Percentiles rank a stretch among this genome's conserved stretches.
Evolutionary conservation across 441 rosid species (phyloP).

Genomic region (Euphorbia corollata): DNA sequence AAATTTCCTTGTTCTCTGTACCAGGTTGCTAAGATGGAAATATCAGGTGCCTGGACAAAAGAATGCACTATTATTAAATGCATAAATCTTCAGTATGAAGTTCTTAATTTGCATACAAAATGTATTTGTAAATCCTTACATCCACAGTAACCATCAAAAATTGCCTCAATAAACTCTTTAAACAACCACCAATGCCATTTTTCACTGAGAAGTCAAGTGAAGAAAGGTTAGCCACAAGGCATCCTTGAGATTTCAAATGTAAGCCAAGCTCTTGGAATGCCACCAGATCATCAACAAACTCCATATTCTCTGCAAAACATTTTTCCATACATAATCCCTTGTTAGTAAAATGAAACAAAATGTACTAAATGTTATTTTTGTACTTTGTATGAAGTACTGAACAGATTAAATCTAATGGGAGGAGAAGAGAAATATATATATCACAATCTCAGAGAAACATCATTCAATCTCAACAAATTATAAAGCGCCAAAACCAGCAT

Average conservation of each 20-base stretch:
- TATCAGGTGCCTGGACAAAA: constrained; percentile 60
- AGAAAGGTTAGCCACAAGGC: constrained; percentile 84
- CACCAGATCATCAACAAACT: constrained; percentile 79
- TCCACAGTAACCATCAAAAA: constrained; percentile 55
- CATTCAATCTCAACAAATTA: neutral
- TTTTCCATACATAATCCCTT: constrained; percentile 7
- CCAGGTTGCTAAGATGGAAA: constrained; percentile 80
- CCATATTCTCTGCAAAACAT: constrained; percentile 71
- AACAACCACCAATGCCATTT: constrained; percentile 71
- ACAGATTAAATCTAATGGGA: neutral
- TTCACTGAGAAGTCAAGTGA: constrained; percentile 62
- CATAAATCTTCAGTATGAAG: constrained; percentile 16
- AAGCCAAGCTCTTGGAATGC: constrained; percentile 69
- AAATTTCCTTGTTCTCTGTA: constrained; percentile 47
- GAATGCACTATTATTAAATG: constrained; percentile 11
- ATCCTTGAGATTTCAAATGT: constrained; percentile 67
- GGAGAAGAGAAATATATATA: neutral
- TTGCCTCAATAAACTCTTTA: constrained; percentile 72
- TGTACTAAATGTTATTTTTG: neutral
- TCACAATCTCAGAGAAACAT: neutral
- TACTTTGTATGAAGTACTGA: neutral
- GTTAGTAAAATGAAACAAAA: constrained; percentile 5
- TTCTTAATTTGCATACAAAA: constrained; percentile 10
- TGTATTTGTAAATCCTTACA: constrained; percentile 39
- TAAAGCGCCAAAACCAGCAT: neutral